phyloP scores from a whole-genome alignment of 2,329 filamentous ascomycete genomes.

The Penicillium capsulatum region DNA sequence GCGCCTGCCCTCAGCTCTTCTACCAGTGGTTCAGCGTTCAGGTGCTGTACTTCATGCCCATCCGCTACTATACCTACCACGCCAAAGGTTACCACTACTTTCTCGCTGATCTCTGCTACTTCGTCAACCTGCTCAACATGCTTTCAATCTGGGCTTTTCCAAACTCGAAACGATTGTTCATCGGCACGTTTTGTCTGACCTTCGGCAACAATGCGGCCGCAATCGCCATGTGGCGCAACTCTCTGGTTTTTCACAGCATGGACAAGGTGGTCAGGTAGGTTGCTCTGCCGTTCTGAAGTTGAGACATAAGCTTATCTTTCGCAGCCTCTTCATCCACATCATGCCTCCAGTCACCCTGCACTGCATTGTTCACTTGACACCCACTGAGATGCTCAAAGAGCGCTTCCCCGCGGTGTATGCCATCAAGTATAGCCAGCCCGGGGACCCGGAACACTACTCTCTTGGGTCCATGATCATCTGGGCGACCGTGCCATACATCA shows the following conservation, averaged over 20 bases:
- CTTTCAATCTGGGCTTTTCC: conserved; percentile 89
- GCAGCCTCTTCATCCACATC: conserved; percentile 97
- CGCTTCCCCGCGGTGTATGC: conserved; percentile 82
- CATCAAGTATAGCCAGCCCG: conserved; percentile 65
- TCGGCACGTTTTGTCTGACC: conserved; percentile 84
- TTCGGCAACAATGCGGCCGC: conserved; percentile 96
- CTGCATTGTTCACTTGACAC: conserved; percentile 79
- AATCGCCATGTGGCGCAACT: conserved; percentile 99
- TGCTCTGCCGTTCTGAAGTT: no score
- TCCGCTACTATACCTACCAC: conserved; percentile 87
- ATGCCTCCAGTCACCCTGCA: conserved; percentile 96
- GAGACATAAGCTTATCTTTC: no score
- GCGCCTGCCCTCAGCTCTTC: conserved; percentile 78
- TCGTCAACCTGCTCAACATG: conserved; percentile 83
- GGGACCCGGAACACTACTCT: conserved; percentile 74
- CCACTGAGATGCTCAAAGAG: conserved; percentile 59
- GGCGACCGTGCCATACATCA: conserved; percentile 85
- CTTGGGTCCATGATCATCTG: conserved; percentile 84
- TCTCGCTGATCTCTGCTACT: conserved; percentile 94
- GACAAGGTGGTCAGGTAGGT: conserved; percentile 86
- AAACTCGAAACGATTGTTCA: conserved; percentile 82
- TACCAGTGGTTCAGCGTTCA: conserved; percentile 89
- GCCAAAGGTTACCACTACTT: conserved; percentile 95
- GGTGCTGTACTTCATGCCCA: conserved; percentile 92
- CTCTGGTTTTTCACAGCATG: conserved; percentile 94